Conservation (phyloP, 2,329 filamentous ascomycete species). For the Epichloe uncinata region DNA sequence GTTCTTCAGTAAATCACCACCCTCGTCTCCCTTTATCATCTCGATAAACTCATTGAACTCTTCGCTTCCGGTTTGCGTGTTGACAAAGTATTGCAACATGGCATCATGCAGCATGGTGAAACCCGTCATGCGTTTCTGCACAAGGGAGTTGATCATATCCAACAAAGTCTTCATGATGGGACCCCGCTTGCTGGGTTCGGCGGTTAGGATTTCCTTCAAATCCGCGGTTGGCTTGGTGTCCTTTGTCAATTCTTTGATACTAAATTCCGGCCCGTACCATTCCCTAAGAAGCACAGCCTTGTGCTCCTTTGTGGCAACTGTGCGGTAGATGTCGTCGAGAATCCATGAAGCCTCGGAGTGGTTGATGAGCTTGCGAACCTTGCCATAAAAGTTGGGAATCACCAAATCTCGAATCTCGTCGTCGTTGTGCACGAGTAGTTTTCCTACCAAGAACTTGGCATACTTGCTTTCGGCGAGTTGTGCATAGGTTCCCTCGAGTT, state of each 20-base stretch:
- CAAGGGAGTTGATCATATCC: slow-evolving; percentile 77
- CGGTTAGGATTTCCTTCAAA: slow-evolving; percentile 59
- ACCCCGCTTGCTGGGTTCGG: slow-evolving; percentile 70
- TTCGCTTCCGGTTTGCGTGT: slow-evolving; percentile 59
- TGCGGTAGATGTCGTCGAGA: slow-evolving; percentile 88
- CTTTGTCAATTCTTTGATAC: slow-evolving; percentile 53
- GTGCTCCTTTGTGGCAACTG: slow-evolving; percentile 72
- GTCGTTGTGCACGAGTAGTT: slow-evolving; percentile 87
- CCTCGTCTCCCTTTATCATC: slow-evolving; percentile 81
- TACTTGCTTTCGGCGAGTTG: slow-evolving; percentile 88
- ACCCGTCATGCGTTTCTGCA: slow-evolving; percentile 92
- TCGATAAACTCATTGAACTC: slow-evolving; percentile 84
- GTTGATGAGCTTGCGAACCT: slow-evolving; percentile 85
- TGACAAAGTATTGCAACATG: slow-evolving; percentile 92
- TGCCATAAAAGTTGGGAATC: slow-evolving; percentile 88
- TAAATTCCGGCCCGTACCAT: slow-evolving; percentile 94
- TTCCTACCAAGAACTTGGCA: slow-evolving; percentile 93
- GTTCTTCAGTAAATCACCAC: slow-evolving; percentile 84
- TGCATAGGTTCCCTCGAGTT: slow-evolving; percentile 74
- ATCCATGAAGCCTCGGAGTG: slow-evolving; percentile 97
- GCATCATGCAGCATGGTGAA: slow-evolving; percentile 98
- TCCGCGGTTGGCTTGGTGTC: slow-evolving; percentile 48
- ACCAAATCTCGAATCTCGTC: slow-evolving; percentile 76
- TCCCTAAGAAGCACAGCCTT: slow-evolving; percentile 77
- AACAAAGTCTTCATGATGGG: slow-evolving; percentile 77